A percentile compares a stretch with the other conserved stretches of the same genome.
Conservation (phyloP, 768 basidiomycete genomes). For the Termitomyces sp. region DNA sequence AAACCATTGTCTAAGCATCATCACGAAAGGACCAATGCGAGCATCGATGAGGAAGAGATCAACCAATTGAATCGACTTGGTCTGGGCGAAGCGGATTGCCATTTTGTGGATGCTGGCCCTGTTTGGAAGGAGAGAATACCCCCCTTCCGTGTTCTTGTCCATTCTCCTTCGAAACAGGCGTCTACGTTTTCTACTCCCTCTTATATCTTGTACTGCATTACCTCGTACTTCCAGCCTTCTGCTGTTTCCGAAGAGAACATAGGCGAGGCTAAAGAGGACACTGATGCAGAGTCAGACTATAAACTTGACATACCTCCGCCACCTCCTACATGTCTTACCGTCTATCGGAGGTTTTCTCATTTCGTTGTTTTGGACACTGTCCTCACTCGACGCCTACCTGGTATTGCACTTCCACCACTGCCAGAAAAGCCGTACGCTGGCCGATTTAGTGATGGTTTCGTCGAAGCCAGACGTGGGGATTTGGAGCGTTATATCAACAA, state of each 20-base stretch:
- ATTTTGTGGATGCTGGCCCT: slow-evolving; percentile 69
- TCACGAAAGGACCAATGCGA: slow-evolving; percentile 28
- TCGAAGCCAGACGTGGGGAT: slow-evolving; percentile 79
- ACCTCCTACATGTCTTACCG: slow-evolving; percentile 59
- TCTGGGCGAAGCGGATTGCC: slow-evolving; percentile 57
- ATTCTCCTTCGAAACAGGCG: slow-evolving; percentile 75
- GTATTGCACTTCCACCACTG: slow-evolving; percentile 74
- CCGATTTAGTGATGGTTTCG: slow-evolving; percentile 75
- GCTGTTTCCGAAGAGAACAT: slow-evolving; percentile 8
- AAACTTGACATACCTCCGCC: slow-evolving; percentile 17
- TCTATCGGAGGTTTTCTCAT: slow-evolving; percentile 81
- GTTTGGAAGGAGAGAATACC: slow-evolving; percentile 75
- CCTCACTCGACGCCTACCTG: slow-evolving; percentile 64
- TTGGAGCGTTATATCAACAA: slow-evolving; percentile 74
- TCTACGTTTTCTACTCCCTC: slow-evolving; percentile 60
- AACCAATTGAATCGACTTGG: slow-evolving; percentile 36
- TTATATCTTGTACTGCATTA: slow-evolving; percentile 74
- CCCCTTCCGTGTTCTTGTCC: slow-evolving; percentile 69
- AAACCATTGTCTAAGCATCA: slow-evolving; percentile 15
- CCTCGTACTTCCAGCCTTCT: slow-evolving; percentile 59
- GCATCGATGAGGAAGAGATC: slow-evolving; percentile 39
- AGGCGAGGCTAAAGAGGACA: slow-evolving; percentile 13
- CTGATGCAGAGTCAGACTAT: slow-evolving; percentile 8
- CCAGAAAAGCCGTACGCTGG: slow-evolving; percentile 86
- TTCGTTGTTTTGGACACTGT: slow-evolving; percentile 77